Evolutionary conservation across 805 yeast species (phyloP), one percentile per base, ranked within the genome.

Genomic region (Teunomyces atbi): DNA sequence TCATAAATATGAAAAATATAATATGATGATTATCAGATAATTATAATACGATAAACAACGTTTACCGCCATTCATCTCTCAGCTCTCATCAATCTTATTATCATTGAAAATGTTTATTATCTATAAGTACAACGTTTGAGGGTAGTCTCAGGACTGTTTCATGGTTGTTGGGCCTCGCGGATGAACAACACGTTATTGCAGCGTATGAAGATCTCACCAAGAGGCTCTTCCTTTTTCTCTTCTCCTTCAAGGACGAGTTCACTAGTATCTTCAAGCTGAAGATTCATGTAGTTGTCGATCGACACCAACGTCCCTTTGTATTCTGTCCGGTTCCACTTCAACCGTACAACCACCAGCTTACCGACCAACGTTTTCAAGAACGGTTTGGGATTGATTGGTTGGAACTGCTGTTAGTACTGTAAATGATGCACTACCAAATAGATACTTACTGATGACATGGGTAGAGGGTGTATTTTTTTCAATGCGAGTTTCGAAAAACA

Each of bases 261-360:
- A 23, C 53, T 49, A 2, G 81, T 74, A 29, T 83, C 78, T 29
- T 79, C 84, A 34, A 91, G 66, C 59, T 87, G 90, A 28, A 94
- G 53, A 57, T 94, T 94, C 92, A 94, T 92, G 68, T 94, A 94
- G 57, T 88, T 87, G 62, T 94, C 99, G 19, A 88, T 85, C 1
- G 96, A 82, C 3, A 83, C 66, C 37, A 94, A 74, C 16, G 65
- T 77, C 1, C 99, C 99, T 48, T 72, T 78, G 65, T 94, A 94
- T 63, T 90, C 96, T 8, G 96, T 86, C 53, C 79, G 79, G 59
- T 90, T 92, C 85, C 96, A 94, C 62, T 94, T 94, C 51, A 94
- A 76, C 47, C 90, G 80, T 16, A 94, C 92, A 10, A 83, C 69
- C 10, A 92, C 90, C 28, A 69, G 74, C 48, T 83, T 76, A 46